These are phyloP conservation scores for Pochonia chlamydosporia DNA, from an alignment of 2,329 filamentous ascomycete species.

Conservation along the genomic window DNA sequence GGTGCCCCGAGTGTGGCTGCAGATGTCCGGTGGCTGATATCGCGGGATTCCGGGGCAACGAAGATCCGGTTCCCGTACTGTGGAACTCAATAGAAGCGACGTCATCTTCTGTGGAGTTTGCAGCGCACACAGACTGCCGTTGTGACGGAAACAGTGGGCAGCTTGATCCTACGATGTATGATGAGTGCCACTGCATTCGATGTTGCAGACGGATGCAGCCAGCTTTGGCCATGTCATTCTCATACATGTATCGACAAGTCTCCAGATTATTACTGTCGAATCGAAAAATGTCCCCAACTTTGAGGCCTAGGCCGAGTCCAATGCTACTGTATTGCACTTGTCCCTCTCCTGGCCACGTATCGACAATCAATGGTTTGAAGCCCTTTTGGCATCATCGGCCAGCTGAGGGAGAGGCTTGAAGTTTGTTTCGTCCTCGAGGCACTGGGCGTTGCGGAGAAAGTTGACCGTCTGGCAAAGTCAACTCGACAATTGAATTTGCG, in stretches of 20 bases:
- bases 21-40: neutral
- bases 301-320: neutral
- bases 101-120: neutral
- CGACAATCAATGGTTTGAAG: neutral
- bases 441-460: neutral
- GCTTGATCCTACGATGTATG: no score
- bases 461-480: no score
- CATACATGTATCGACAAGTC: no score
- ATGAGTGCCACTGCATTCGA: neutral
- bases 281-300: no score
- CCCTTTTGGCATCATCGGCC: no score
- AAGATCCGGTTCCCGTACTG: neutral
- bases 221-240: neutral
- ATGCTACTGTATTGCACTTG: neutral
- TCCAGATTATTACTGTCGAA: no score
- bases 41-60: neutral
- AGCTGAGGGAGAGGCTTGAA: neutral
- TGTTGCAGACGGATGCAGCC: neutral
- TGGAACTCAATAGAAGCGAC: no score
- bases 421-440: no score
- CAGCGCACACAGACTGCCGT: no score
- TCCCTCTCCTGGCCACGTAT: neutral
- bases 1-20: neutral
- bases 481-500: neutral
- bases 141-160: neutral